Evolutionary conservation across 2,329 filamentous ascomycete genomes (phyloP).

Genomic region (Aureobasidium pullulans): DNA sequence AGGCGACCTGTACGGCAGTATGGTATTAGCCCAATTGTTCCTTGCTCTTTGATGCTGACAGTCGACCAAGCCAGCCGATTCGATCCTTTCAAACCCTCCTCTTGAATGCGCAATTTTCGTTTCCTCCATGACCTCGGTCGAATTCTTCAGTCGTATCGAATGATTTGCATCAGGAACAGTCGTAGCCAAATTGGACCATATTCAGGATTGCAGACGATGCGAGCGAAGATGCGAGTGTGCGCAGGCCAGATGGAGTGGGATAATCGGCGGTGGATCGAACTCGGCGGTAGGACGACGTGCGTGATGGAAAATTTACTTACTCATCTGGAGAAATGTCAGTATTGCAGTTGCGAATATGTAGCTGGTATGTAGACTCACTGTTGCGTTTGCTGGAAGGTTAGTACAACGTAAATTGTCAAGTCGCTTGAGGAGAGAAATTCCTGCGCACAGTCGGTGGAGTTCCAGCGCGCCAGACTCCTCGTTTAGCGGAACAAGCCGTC

Average conservation of each 20-base stretch:
- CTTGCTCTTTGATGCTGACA: slow-evolving; percentile 14
- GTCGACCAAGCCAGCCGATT: slow-evolving; percentile 3
- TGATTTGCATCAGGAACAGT: slow-evolving; percentile 1
- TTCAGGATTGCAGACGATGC: slow-evolving; percentile 5
- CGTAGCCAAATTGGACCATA: slow-evolving; percentile 2
- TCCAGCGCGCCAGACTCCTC: background rate
- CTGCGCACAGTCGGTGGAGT: slow-evolving; percentile 1
- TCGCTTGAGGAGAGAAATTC: slow-evolving; percentile 10
- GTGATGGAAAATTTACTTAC: slow-evolving; percentile 10
- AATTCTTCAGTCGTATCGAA: background rate
- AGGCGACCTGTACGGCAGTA: slow-evolving; percentile 71
- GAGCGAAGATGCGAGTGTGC: background rate
- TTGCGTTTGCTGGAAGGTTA: slow-evolving; percentile 15
- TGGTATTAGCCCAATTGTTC: slow-evolving; percentile 26
- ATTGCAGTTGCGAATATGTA: background rate
- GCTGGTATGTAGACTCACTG: slow-evolving; percentile 2
- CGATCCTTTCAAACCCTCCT: slow-evolving; percentile 4
- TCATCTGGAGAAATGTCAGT: slow-evolving; percentile 14
- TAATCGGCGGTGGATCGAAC: background rate
- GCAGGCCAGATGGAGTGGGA: background rate
- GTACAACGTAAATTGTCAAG: slow-evolving; percentile 13
- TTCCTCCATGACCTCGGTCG: background rate
- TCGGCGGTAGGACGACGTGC: slow-evolving; percentile 5
- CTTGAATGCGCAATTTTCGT: background rate
- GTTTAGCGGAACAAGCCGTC: slow-evolving; percentile 6